Conservation (phyloP, 805 yeast species). For the Candida argentea region DNA sequence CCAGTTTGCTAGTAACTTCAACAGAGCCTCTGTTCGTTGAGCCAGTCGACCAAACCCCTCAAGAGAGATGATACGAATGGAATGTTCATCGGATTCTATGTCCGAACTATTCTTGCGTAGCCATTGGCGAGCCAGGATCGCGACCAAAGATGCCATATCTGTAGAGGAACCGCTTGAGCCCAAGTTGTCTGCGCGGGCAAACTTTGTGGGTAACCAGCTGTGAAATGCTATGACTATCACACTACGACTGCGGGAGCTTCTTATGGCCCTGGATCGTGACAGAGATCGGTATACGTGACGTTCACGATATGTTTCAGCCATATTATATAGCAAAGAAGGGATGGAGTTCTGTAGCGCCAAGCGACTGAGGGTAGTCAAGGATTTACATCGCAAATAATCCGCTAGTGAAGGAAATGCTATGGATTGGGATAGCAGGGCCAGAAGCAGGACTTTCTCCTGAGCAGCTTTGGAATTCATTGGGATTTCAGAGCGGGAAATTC, state of each 20-base stretch:
- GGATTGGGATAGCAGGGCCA: too few species aligned
- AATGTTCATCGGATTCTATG: conserved; percentile 8
- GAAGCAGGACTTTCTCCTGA: too few species aligned
- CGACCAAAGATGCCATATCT: conserved; percentile 18
- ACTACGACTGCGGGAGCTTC: conserved; percentile 8
- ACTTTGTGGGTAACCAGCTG: conserved; percentile 29
- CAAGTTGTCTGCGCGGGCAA: conserved; percentile 26
- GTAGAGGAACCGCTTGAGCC: conserved; percentile 27
- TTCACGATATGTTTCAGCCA: too few species aligned
- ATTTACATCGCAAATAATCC: too few species aligned
- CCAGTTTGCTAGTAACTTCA: conserved; percentile 25
- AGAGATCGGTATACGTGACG: conserved; percentile 16
- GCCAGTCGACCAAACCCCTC: conserved; percentile 30
- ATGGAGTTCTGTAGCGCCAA: too few species aligned
- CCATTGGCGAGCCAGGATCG: conserved; percentile 22
- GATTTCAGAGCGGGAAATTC: too few species aligned
- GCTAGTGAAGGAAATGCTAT: too few species aligned
- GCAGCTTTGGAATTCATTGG: too few species aligned
- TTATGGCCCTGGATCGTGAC: conserved; percentile 3
- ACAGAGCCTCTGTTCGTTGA: conserved; percentile 17
- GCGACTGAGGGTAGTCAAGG: too few species aligned
- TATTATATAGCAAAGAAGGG: too few species aligned
- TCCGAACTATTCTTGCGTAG: conserved; percentile 3
- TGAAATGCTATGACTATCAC: conserved; percentile 28
- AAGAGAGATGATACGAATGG: conserved; percentile 26